phyloP scores from a whole-genome alignment of 78 protist species.

The Dictyostelium purpureum region DNA sequence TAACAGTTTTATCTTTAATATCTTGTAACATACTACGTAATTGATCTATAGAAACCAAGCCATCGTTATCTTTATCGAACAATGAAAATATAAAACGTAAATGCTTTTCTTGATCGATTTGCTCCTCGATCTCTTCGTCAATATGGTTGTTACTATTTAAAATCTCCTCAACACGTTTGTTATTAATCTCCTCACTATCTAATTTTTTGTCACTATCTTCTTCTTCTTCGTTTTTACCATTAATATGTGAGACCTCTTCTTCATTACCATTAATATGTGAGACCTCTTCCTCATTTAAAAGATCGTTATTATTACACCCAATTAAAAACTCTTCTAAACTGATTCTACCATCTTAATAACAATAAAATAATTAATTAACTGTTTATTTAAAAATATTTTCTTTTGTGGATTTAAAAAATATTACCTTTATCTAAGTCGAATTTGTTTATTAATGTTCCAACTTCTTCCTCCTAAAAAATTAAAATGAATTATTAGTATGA shows the following conservation, averaged over 20 bases:
- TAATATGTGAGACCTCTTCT: neutral
- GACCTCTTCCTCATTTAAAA: slow-evolving; percentile 21
- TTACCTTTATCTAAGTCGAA: slow-evolving; percentile 10
- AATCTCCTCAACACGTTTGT: too few species aligned
- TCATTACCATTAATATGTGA: neutral
- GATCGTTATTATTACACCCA: slow-evolving; percentile 10
- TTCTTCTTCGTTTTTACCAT: neutral
- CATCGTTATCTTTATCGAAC: slow-evolving; percentile 67
- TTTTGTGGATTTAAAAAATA: neutral
- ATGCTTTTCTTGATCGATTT: slow-evolving; percentile 59
- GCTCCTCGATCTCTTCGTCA: neutral
- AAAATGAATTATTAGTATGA: neutral
- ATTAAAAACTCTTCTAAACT: slow-evolving; percentile 48
- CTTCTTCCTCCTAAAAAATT: neutral
- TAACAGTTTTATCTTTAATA: slow-evolving; percentile 34
- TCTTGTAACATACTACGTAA: slow-evolving; percentile 44
- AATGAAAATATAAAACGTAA: slow-evolving; percentile 34
- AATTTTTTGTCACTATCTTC: neutral
- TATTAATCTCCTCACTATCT: neutral
- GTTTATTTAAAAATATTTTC: too few species aligned
- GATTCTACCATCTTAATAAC: slow-evolving; percentile 72
- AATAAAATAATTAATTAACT: too few species aligned
- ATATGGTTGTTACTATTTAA: neutral
- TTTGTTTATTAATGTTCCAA: neutral
- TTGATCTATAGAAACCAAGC: slow-evolving; percentile 43